Evolutionary conservation across 371 early-diverging fungal genomes (phyloP), one percentile per base, ranked within the genome.

Genomic region (Apophysomyces sp.): DNA sequence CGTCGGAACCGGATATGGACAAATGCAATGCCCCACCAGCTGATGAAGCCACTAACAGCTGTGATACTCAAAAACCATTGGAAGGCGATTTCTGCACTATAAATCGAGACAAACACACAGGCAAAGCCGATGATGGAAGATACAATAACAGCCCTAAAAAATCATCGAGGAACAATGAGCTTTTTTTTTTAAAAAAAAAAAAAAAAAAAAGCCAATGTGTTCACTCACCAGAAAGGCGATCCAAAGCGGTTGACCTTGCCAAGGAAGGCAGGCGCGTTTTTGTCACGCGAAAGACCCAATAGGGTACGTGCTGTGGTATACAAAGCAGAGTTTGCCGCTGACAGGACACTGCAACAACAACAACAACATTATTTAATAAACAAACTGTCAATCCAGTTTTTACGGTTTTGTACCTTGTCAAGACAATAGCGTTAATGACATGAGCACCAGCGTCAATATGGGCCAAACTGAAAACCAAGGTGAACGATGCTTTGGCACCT

Each of bases 1-100:
- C 73, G 80, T 28, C 94, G 90, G 84, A 95, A 95, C 6, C 94
- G 90, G 63, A 89, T 72, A 64, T 95, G 94, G 26, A 86, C 84
- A 60, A 86, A 69, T 5, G 83, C 77, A 61, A 95, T 94, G n/a
- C 60, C 61, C 65, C 57, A 60, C 94, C 96, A 95, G 57, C 86
- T 86, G 52, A 90, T 73, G 59, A 94, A 89, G 52, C 93, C 90
- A 24, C 90, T 81, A 13, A 90, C 80, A 3, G 89, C 89, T 51
- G 90, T 83, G 51, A 94, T 78, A 61, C 78, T 86, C 67, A 89
- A 71, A 49, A 94, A 81, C 85, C 90, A 92, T 32, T 73, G 65
- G 62, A 92, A 94, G n/a, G 90, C 88, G 11, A 70, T 71, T 7
- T 74, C 62, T 9, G 82, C 78, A 54, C 83, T 74, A 54, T 79